Conservation (phyloP, 768 basidiomycete genomes). For the Suillus americanus region DNA sequence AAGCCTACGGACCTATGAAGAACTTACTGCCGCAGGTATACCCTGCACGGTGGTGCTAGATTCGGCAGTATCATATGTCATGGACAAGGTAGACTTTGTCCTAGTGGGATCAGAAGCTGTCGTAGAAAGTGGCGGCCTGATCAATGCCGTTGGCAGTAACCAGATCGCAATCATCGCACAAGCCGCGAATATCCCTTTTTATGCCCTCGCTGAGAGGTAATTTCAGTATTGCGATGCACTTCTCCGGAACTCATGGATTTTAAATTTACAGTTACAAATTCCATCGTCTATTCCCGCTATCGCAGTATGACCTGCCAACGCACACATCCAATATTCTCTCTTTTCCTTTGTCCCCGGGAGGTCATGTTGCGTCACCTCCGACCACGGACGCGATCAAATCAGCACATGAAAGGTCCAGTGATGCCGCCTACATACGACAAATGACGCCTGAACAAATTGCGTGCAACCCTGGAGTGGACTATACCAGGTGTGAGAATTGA, state of each 20-base stretch:
- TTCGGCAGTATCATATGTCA: constrained; percentile 94
- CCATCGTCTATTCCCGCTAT: constrained; percentile 91
- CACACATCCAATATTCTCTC: constrained; percentile 75
- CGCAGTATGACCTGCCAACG: constrained; percentile 86
- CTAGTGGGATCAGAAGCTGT: constrained; percentile 98
- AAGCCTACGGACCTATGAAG: constrained; percentile 90
- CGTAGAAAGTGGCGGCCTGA: constrained; percentile 91
- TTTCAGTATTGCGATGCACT: constrained; percentile 23
- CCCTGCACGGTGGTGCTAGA: constrained; percentile 95
- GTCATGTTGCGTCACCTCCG: constrained; percentile 5
- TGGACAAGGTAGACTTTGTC: constrained; percentile 94
- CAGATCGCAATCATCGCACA: constrained; percentile 97
- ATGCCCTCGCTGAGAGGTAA: constrained; percentile 90
- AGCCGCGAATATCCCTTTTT: constrained; percentile 93
- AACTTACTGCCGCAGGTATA: constrained; percentile 84
- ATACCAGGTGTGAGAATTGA: constrained; percentile 65
- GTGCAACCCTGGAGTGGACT: constrained; percentile 87
- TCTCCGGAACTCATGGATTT: constrained; percentile 20
- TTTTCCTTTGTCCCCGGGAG: constrained; percentile 47
- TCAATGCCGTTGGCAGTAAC: constrained; percentile 93
- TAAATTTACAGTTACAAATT: constrained; percentile 83
- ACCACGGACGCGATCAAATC: constrained; percentile 6
- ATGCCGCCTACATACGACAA: constrained; percentile 13
- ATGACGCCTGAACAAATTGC: constrained; percentile 85
- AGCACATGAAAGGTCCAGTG: constrained; percentile 7